Base-by-base conservation (phyloP, 208 protist species). In the Kentomonas sorsogonicus region DNA sequence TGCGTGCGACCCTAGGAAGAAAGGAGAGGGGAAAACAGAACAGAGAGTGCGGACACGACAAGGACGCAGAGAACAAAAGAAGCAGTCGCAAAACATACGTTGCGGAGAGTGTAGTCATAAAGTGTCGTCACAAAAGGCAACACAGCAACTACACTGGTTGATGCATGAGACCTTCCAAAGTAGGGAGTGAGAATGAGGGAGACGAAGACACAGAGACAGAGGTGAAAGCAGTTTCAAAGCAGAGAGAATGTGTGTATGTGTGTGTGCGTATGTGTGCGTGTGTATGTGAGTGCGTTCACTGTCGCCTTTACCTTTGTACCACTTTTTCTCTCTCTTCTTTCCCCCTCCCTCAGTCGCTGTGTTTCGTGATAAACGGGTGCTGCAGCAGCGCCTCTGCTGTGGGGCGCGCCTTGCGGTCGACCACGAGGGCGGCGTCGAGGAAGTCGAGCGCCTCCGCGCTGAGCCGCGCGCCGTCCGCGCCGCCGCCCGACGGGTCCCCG, bases 341-440 rank as follows among this genome's bases (percentile, higher is more conserved):
- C 33, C 5, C 33, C 33, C 16, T 20, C 11, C 9, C 4, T n/a
- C n/a, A 25, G 5, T 51, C 23, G 15, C 29, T 16, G 53, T 61
- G 23, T 22, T 48, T 66, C 7, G 3, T 61, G 25, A 77, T 60
- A 64, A 89, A 90, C 13, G 79, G 46, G 54, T 85, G 76, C n/a
- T 79, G 50, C 53, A 87, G 47, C 29, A 91, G 70, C 40, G 73
- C 72, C n/a, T 26, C 63, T 47, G 79, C 73, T 4, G 77, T 72
- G 0, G 77, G 66, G 0, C 83, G 72, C 31, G 72, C 56, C 33
- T 58, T 72, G 13, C 71, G 74, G 39, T 88, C 63, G n/a, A 52
- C 60, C 22, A 69, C 45, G 54, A 87, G 87, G 18, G 83, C 64
- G 1, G 39, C 2, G 50, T 80, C 50, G 4, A 77, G 68, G 33